Percentiles rank a stretch among this genome's conserved stretches.
phyloP scores from a whole-genome alignment of 2,329 filamentous ascomycete genomes.

The Atkinsonella hypoxylon region DNA sequence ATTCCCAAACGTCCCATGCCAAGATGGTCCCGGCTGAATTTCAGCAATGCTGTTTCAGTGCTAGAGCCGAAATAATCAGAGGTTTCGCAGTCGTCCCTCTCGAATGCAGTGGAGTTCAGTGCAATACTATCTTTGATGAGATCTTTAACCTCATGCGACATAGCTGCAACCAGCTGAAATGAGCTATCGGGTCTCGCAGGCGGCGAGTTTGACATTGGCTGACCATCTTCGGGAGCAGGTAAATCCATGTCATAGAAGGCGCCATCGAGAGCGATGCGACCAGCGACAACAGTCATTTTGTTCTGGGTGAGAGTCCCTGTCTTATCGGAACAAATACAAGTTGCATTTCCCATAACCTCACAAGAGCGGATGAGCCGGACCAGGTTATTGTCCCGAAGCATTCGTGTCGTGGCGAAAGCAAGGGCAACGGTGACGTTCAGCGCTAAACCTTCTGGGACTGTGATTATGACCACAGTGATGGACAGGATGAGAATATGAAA shows the following conservation, averaged over 20 bases:
- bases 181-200: constrained; percentile 17
- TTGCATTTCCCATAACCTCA: constrained; percentile 54
- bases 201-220: constrained; percentile 12
- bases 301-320: constrained; percentile 54
- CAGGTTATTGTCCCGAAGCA: constrained; percentile 51
- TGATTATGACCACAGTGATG: constrained; percentile 47
- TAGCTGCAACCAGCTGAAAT: constrained; percentile 16
- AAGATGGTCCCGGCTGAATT: constrained; percentile 37
- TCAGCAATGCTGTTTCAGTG: constrained; percentile 41
- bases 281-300: constrained; percentile 48
- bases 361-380: constrained; percentile 47
- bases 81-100: constrained; percentile 27
- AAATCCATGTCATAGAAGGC: constrained; percentile 24
- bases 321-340: constrained; percentile 53
- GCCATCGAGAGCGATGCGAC: constrained; percentile 34
- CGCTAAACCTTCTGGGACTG: constrained; percentile 48
- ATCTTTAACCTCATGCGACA: constrained; percentile 22
- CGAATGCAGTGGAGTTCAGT: constrained; percentile 42
- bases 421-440: constrained; percentile 49
- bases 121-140: constrained; percentile 29
- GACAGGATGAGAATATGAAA: constrained; percentile 46
- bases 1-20: constrained; percentile 32
- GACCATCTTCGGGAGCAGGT: constrained; percentile 10
- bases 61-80: constrained; percentile 39
- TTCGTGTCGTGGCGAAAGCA: constrained; percentile 49